A percentile compares a stretch with the other conserved stretches of the same genome.
Conservation (phyloP, 352 stramenopile genomes). For the Aphanomyces euteiches region DNA sequence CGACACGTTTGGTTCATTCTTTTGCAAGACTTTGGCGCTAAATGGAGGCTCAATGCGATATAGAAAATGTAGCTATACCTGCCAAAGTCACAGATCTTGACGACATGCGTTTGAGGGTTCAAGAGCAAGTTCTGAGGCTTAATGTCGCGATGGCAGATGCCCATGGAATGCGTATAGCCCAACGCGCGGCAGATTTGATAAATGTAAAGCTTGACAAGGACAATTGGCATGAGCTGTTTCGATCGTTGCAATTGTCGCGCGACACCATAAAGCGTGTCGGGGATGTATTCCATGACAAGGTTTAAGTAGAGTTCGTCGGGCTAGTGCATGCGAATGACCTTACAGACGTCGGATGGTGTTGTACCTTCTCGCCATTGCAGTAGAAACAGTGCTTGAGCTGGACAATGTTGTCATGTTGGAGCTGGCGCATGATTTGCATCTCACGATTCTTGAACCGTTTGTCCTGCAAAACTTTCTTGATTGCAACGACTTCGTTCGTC, state of each 20-base stretch:
- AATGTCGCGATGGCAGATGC: slow-evolving; percentile 99
- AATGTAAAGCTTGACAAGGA: slow-evolving; percentile 99
- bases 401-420: slow-evolving; percentile 99
- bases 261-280: slow-evolving; percentile 98
- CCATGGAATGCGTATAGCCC: slow-evolving; percentile 96
- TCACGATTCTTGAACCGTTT: slow-evolving; percentile 99
- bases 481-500: slow-evolving; percentile 97
- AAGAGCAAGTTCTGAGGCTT: slow-evolving; percentile 99
- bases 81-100: slow-evolving; percentile 99
- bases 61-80: slow-evolving; percentile 37
- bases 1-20: slow-evolving; percentile 98
- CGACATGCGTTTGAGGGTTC: slow-evolving; percentile 93
- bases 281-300: slow-evolving; percentile 99
- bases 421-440: slow-evolving; percentile 98
- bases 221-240: slow-evolving; percentile 94
- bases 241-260: slow-evolving; percentile 94
- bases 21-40: slow-evolving; percentile 90
- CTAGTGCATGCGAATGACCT: slow-evolving; percentile 33
- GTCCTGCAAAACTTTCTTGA: slow-evolving; percentile 99
- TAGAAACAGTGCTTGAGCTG: slow-evolving; percentile 99
- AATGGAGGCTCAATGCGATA: slow-evolving; percentile 4
- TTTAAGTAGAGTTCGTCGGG: slow-evolving; percentile 98
- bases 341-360: not conserved
- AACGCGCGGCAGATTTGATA: slow-evolving; percentile 98
- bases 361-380: slow-evolving; percentile 88